Evolutionary conservation across 2,329 filamentous ascomycete genomes (phyloP).

Genomic region (Microdochium trichocladiopsis): DNA sequence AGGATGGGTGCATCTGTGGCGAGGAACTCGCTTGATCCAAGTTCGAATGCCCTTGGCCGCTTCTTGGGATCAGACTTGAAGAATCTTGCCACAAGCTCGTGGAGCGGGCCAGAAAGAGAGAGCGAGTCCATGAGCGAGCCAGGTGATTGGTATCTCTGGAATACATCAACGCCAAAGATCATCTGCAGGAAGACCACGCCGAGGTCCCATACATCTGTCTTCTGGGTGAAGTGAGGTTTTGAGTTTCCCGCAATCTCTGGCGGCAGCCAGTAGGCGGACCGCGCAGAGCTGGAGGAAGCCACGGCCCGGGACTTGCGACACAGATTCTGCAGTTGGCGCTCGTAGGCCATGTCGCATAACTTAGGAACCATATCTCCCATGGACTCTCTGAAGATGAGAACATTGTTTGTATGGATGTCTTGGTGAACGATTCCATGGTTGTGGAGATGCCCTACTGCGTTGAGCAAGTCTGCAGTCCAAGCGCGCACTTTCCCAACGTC

Average conservation of each 20-base stretch:
- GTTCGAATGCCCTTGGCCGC: constrained; percentile 72
- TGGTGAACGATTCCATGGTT: constrained; percentile 78
- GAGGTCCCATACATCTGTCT: constrained; percentile 93
- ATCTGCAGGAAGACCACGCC: constrained; percentile 90
- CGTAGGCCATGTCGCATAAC: constrained; percentile 66
- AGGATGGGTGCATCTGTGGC: constrained; percentile 58
- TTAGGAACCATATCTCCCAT: constrained; percentile 67
- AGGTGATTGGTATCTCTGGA: constrained; percentile 73
- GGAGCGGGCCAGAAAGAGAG: constrained; percentile 65
- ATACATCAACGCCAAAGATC: constrained; percentile 76
- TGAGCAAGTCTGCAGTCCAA: constrained; percentile 88
- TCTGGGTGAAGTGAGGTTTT: constrained; percentile 59
- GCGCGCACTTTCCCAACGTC: constrained; percentile 70
- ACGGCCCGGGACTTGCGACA: constrained; percentile 43
- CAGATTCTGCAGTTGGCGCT: constrained; percentile 59
- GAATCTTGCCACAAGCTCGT: constrained; percentile 75
- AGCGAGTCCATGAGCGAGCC: constrained; percentile 64
- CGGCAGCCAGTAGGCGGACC: constrained; percentile 76
- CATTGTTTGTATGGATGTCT: constrained; percentile 71
- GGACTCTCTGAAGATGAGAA: constrained; percentile 66
- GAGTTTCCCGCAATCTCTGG: constrained; percentile 64
- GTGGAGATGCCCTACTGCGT: constrained; percentile 83
- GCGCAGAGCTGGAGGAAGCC: constrained; percentile 51
- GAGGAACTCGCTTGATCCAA: constrained; percentile 58
- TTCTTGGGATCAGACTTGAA: constrained; percentile 83